Evolutionary conservation across 2,329 filamentous ascomycete species (phyloP).

Genomic region (Berkeleyomyces basicola): DNA sequence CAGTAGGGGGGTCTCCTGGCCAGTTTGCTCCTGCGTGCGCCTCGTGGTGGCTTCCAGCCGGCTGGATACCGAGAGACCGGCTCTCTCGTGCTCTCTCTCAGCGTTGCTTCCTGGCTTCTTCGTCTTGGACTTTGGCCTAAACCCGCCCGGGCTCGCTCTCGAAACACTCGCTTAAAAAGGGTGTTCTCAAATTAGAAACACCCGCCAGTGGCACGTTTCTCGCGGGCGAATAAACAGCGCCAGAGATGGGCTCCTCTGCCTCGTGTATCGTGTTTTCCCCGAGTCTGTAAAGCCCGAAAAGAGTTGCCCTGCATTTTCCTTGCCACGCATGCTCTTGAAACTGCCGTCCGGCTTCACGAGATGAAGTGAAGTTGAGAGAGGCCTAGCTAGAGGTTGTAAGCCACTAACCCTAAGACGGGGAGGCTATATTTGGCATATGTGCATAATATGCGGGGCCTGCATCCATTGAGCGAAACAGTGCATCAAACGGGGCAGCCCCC

Average conservation of each 20-base stretch:
- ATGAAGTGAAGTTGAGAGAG: too few species aligned
- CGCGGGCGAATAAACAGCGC: too few species aligned
- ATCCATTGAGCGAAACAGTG: not conserved
- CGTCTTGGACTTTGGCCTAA: not conserved
- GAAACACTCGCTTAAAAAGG: not conserved
- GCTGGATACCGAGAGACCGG: not conserved
- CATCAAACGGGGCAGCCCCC: not conserved
- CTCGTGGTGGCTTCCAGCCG: too few species aligned
- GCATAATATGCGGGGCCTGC: not conserved
- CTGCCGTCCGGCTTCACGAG: too few species aligned
- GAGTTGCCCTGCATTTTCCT: too few species aligned
- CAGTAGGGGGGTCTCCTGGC: too few species aligned
- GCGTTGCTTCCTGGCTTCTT: not conserved
- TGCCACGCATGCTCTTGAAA: too few species aligned
- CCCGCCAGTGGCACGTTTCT: too few species aligned
- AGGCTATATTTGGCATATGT: not conserved
- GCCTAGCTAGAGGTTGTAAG: not conserved
- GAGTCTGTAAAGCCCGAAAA: too few species aligned
- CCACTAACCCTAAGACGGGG: not conserved
- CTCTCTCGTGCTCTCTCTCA: not conserved
- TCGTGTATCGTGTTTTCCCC: not conserved
- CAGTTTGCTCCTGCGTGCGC: too few species aligned
- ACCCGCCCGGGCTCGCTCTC: not conserved
- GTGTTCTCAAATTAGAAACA: not conserved
- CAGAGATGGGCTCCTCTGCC: too few species aligned